These are phyloP conservation scores for Scleroderma bovista DNA, from an alignment of 768 basidiomycete genomes.

Conservation along the genomic window DNA sequence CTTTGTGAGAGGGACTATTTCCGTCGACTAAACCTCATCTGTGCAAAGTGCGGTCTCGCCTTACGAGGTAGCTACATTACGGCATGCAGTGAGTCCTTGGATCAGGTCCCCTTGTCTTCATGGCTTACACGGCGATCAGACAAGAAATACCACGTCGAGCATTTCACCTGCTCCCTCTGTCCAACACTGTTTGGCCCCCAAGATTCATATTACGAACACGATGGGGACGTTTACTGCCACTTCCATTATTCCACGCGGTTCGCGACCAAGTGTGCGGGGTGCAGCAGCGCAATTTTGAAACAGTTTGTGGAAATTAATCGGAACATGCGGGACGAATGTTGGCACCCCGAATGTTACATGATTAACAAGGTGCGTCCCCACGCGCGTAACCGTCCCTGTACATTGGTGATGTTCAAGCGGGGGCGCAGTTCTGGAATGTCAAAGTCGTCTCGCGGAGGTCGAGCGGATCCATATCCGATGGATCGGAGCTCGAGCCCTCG, in stretches of 20 bases:
- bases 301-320: conserved; percentile 99
- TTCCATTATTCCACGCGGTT: conserved; percentile 99
- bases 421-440: conserved; percentile 93
- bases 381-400: neutral
- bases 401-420: conserved; percentile 8
- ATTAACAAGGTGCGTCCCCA: conserved; percentile 81
- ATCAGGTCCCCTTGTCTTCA: neutral
- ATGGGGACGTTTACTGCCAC: conserved; percentile 97
- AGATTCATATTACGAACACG: conserved; percentile 99
- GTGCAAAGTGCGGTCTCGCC: conserved; percentile 92
- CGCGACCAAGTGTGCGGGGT: conserved; percentile 97
- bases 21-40: conserved; percentile 90
- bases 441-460: conserved; percentile 79
- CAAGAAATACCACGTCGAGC: conserved; percentile 99
- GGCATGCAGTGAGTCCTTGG: conserved; percentile 77
- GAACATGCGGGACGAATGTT: conserved; percentile 97
- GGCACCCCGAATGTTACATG: conserved; percentile 99
- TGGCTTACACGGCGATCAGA: conserved; percentile 42
- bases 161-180: conserved; percentile 97
- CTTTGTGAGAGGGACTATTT: conserved; percentile 99
- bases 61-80: conserved; percentile 98
- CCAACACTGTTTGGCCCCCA: conserved; percentile 94
- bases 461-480: conserved; percentile 49
- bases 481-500: conserved; percentile 47
- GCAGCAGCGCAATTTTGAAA: conserved; percentile 94